Conservation (phyloP, 2,329 filamentous ascomycete genomes). For the Zarea fungicola region DNA sequence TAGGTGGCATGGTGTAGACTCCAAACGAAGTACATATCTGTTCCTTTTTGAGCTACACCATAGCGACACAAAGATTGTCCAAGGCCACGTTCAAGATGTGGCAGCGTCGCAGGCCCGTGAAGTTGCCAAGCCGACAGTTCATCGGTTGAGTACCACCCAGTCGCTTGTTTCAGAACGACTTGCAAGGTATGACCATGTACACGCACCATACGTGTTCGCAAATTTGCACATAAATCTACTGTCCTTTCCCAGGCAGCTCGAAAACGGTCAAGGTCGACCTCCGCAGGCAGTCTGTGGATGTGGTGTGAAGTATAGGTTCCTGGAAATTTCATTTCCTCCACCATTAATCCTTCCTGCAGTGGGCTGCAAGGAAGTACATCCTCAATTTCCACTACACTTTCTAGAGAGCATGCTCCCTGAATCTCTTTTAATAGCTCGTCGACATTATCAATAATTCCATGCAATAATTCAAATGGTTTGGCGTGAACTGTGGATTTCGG, state of each 20-base stretch:
- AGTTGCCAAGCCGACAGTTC: not conserved
- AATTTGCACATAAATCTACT: conserved; percentile 14
- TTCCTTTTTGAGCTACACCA: not conserved
- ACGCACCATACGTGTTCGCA: conserved; percentile 20
- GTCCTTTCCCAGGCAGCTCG: conserved; percentile 17
- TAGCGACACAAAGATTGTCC: not conserved
- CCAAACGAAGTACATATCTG: not conserved
- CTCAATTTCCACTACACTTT: conserved; percentile 15
- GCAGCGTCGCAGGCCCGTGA: not conserved
- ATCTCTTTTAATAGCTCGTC: not conserved
- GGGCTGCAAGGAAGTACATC: conserved; percentile 34
- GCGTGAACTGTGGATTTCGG: not conserved
- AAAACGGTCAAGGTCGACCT: conserved; percentile 15
- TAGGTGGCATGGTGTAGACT: not conserved
- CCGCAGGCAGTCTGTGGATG: conserved; percentile 11
- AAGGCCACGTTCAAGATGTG: not conserved
- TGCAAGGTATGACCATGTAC: conserved; percentile 12
- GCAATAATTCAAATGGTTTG: not conserved
- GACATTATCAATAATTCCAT: not conserved
- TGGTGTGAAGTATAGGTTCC: conserved; percentile 18
- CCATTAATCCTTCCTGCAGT: conserved; percentile 34
- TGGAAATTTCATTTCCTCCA: conserved; percentile 18
- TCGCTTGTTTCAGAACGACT: conserved; percentile 14
- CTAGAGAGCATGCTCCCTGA: not conserved
- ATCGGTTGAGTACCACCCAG: not conserved